Percentiles rank a stretch among this genome's conserved stretches.
These are phyloP conservation scores for Blastobotrys arbuscula DNA, from an alignment of 1,139 yeast species.

Conservation along the genomic window DNA sequence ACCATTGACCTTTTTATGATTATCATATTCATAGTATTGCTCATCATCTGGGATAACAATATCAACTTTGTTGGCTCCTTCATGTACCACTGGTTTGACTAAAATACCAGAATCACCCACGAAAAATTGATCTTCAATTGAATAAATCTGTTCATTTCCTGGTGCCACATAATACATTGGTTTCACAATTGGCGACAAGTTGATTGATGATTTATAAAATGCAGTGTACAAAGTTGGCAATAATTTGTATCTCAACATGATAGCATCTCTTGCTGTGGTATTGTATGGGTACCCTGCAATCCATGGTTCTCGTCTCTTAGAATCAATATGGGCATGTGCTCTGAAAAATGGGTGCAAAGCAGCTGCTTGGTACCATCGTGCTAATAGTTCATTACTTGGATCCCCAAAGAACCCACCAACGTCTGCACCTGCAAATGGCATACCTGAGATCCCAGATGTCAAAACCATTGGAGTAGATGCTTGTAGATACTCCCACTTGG, in stretches of 20 bases:
- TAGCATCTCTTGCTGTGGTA: constrained; percentile 61
- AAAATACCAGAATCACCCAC: constrained; percentile 68
- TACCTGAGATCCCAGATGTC: constrained; percentile 74
- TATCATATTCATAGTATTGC: constrained; percentile 51
- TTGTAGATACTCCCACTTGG: constrained; percentile 82
- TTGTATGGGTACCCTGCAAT: constrained; percentile 70
- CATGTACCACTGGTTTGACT: constrained; percentile 74
- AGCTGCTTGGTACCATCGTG: constrained; percentile 96
- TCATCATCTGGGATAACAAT: constrained; percentile 63
- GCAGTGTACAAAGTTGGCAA: constrained; percentile 77
- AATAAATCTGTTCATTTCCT: constrained; percentile 44
- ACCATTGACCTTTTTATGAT: constrained; percentile 38
- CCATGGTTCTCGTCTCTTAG: constrained; percentile 92
- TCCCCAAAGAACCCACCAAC: constrained; percentile 96
- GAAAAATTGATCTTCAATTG: constrained; percentile 78
- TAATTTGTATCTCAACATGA: constrained; percentile 65
- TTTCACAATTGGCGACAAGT: constrained; percentile 66
- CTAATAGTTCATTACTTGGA: constrained; percentile 71
- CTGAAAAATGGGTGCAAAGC: constrained; percentile 95
- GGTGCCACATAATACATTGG: constrained; percentile 72
- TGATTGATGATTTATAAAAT: constrained; percentile 57
- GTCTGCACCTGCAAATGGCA: constrained; percentile 95
- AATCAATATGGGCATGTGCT: constrained; percentile 93
- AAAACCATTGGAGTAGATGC: constrained; percentile 83
- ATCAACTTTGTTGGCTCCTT: constrained; percentile 41